phyloP scores from a whole-genome alignment of 805 yeast genomes.

The Lipomyces starkeyi region DNA sequence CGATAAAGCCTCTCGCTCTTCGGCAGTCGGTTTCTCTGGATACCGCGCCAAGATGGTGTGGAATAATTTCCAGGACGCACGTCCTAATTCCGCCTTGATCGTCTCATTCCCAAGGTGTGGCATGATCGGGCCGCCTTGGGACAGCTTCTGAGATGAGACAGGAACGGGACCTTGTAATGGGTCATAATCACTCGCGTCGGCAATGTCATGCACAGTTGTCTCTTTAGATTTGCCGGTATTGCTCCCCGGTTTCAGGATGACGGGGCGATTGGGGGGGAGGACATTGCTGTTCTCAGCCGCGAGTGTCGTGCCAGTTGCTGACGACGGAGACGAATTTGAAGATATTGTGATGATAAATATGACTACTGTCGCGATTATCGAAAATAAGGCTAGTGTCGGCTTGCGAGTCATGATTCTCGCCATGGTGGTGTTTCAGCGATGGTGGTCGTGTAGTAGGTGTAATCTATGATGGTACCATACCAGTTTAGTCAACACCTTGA shows the following conservation, averaged over 20 bases:
- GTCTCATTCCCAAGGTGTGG: slow-evolving; percentile 92
- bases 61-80: slow-evolving; percentile 88
- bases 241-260: slow-evolving; percentile 8
- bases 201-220: slow-evolving; percentile 22
- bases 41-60: slow-evolving; percentile 92
- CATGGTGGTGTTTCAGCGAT: slow-evolving; percentile 8
- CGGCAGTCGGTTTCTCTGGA: slow-evolving; percentile 76
- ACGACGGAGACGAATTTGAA: slow-evolving; percentile 3
- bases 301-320: not conserved
- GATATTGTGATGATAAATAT: slow-evolving; percentile 22
- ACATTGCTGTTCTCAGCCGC: not conserved
- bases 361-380: slow-evolving; percentile 16
- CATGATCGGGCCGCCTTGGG: slow-evolving; percentile 68
- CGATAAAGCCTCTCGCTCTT: slow-evolving; percentile 66
- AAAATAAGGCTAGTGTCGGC: slow-evolving; percentile 15
- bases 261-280: not conserved
- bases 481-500: no score
- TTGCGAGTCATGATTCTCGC: slow-evolving; percentile 14
- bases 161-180: slow-evolving; percentile 37
- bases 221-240: not conserved
- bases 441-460: not conserved
- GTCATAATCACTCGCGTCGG: slow-evolving; percentile 38
- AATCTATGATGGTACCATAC: not conserved
- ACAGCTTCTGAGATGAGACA: slow-evolving; percentile 34
- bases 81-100: slow-evolving; percentile 80